Base-by-base conservation (phyloP, 371 early-diverging fungal genomes). In the Mortierella sp. region DNA sequence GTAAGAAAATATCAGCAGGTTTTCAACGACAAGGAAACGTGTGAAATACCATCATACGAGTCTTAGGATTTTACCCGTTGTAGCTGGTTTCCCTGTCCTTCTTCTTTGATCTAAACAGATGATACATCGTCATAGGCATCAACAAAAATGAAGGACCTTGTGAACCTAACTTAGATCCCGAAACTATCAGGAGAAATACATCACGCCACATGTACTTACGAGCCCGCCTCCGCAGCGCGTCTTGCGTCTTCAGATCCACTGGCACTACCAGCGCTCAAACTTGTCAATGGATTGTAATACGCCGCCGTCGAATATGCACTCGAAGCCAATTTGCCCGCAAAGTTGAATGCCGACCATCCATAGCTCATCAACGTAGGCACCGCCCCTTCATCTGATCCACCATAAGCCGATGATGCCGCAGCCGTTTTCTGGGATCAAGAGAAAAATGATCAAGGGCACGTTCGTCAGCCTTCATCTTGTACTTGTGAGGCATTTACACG, bases 291-390 rank as follows among this genome's bases (percentile, higher is more conserved):
- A 39, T 64, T 75, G 48, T 76, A 76, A 15, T 64, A 60, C n/a
- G 76, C 53, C 17, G 57, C 65, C 12, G 76, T 76, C 21, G 64
- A 48, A 26, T 64, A 64, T 5, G 76, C 76, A 7, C 49, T 39
- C 4, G 70, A 69, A 0, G 76, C 76, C 30, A 63, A 23, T 28
- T 76, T 76, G 32, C 76, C 76, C 15, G 65, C 76, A 9, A 76
- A 23, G 17, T 62, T 56, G 15, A 76, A 23, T 1, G 76, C 76
- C 4, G 76, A 76, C 76, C 70, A 70, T 15, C 76, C 76, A 42
- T 64, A 69, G 23, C 51, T 44, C 26, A 76, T 19, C 8, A 69
- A 23, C 3, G 70, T 57, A 6, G 69, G 60, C 1, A 61, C 58
- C 0, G 65, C 62, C 3, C 70, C 76, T 28, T 61, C 51, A 15